Base-by-base conservation (phyloP, 2,329 filamentous ascomycete species). In the Penicillium sp. region DNA sequence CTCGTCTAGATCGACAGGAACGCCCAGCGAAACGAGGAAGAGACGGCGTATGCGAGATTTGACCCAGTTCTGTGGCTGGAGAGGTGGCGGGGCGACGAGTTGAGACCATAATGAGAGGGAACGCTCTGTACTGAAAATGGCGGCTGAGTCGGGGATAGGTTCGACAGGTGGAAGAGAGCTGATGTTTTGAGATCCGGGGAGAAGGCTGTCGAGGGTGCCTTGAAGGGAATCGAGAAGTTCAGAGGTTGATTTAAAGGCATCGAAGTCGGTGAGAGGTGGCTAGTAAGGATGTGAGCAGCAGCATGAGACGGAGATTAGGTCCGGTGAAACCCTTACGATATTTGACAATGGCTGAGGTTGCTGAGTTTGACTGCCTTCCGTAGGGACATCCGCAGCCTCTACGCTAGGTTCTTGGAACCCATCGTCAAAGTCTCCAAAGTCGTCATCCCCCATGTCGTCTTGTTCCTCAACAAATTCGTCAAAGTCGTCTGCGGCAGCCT, bases 11-110 rank as follows among this genome's bases (percentile, higher is more conserved):
- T 98, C 92, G 30, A 98, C 87, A 1, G 92, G 92, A 0, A 98
- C 92, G 12, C 92, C 92, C 0, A 98, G 77, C 1, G 89, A 95
- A 37, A 98, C 89, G 28, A 98, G 79, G 62, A 98, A 98, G 16
- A 98, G 77, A 17, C 92, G 85, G 36, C 92, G 82, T 53, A 95
- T 98, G 35, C 89, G 85, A 35, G 88, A 95, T 48, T 92, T 86
- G 42, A 95, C 93, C 92, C 92, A 98, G 64, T 98, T 92, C 0
- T 92, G 90, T 4, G 92, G 92, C 56, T 95, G 88, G 25, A 98
- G 77, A 2, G 92, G 89, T 2, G 92, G 92, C 13, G 92, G 90
- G 2, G 90, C 90, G 18, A 95, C 87, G 3, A 98, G 79, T 68
- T 98, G 92, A 27, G 89, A 88, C 92, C 92, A 98, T 22, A 98